These are phyloP conservation scores for Voacanga thouarsii DNA, from an alignment of 257 asterid species.

Conservation along the genomic window DNA sequence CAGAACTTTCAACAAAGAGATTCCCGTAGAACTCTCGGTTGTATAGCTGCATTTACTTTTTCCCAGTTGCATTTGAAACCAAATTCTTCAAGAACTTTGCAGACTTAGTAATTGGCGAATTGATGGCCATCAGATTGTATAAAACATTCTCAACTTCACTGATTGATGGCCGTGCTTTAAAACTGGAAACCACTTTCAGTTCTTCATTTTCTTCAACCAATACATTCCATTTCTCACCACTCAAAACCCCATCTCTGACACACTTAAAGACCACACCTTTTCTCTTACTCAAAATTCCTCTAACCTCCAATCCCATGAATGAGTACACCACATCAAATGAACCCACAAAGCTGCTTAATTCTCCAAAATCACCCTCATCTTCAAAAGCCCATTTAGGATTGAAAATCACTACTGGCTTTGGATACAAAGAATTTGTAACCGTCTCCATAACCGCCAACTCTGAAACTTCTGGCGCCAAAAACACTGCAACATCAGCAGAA, in stretches of 20 bases:
- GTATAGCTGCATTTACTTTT: conserved; percentile 23
- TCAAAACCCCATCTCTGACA: conserved; percentile 67
- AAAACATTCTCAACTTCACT: conserved; percentile 68
- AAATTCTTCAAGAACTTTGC: conserved; percentile 64
- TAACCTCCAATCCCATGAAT: conserved; percentile 82
- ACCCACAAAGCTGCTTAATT: conserved; percentile 54
- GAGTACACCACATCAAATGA: conserved; percentile 82
- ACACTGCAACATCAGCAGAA: conserved; percentile 64
- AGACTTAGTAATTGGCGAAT: conserved; percentile 77
- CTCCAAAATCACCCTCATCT: conserved; percentile 59
- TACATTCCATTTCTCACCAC: conserved; percentile 81
- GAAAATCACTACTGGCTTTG: conserved; percentile 72
- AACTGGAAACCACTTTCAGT: conserved; percentile 54
- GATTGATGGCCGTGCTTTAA: conserved; percentile 57
- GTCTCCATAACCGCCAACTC: conserved; percentile 48
- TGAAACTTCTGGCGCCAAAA: conserved; percentile 55
- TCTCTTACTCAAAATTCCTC: conserved; percentile 63
- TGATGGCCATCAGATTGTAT: conserved; percentile 81
- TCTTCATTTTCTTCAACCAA: conserved; percentile 73
- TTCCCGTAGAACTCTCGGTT: background rate
- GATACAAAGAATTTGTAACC: conserved; percentile 47
- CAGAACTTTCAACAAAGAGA: background rate
- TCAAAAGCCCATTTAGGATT: conserved; percentile 82
- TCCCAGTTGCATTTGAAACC: conserved; percentile 53
- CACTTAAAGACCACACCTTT: conserved; percentile 75